Evolutionary conservation across 768 basidiomycete genomes (phyloP), one percentile per base, ranked within the genome.

Genomic region (Termitomyces sp.): DNA sequence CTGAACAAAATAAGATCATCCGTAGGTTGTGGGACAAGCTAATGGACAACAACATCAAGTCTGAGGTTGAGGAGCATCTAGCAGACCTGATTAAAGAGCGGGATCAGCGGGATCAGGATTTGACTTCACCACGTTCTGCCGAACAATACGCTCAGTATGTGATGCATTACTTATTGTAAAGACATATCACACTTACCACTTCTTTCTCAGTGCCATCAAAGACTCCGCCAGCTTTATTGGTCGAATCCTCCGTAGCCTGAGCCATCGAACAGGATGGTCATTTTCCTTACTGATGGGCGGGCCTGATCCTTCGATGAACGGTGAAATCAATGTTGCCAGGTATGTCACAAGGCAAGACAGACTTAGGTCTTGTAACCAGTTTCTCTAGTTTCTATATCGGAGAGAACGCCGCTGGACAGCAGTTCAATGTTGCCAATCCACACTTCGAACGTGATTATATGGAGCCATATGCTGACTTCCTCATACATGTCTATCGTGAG

Each of bases 401-500:
- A 16, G 42, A 56, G 22, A 44, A 29, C 10, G 20, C 10, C 2
- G 11, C 31, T 7, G 54, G 47, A 6, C 32, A 13, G 3, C 10
- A 29, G 20, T 55, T 56, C 38, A 35, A 29, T 12, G 18, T 45
- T 32, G 56, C 56, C 3, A 20, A 47, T 23, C 13, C 36, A 3
- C 22, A 52, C 44, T 56, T 56, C 11, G 32, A 56, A 18, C 20
- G 27, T 22, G 16, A 32, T 9, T 56, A 41, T 18, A 39, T 56
- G n/a, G 35, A 23, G 16, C 54, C 42, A 7, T 56, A 27, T 38
- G 51, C 54, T 13, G 49, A 56, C 15, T 56, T 52, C 18, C 18
- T 56, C 13, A 3, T 40, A 16, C 31, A 46, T 5, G 43, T 48
- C 3, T 56, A 52, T 42, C 29, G 56, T 56, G 39, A 56, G 56